Conservation (phyloP, 345 rosid genomes). For the Erodium maritimum region DNA sequence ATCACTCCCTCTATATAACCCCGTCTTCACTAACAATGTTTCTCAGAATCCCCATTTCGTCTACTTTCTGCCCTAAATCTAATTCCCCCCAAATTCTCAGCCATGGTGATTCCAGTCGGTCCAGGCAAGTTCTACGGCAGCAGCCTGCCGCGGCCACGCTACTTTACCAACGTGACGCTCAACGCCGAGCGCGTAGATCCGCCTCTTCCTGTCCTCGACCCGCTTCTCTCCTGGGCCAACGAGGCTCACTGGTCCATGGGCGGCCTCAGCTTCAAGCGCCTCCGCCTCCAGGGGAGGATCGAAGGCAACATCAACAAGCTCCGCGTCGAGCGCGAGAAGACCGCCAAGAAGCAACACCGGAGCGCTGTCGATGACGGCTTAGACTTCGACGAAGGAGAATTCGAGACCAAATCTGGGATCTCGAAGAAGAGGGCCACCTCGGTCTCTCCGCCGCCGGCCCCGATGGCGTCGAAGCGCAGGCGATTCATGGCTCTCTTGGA, state of each 20-base stretch:
- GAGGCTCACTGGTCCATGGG: slow-evolving; percentile 99
- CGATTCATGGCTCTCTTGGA: slow-evolving; percentile 9
- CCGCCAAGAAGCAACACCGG: slow-evolving; percentile 1
- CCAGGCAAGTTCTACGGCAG: slow-evolving; percentile 82
- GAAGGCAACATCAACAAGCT: slow-evolving; percentile 61
- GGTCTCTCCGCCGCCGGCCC: slow-evolving; percentile 60
- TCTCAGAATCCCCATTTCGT: too few species aligned
- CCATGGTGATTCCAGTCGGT: slow-evolving; percentile 41
- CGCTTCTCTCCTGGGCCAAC: slow-evolving; percentile 73
- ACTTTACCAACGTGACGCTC: slow-evolving; percentile 40
- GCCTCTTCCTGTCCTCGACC: slow-evolving; percentile 54
- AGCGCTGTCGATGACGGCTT: not conserved
- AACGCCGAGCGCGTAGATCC: slow-evolving; percentile 56
- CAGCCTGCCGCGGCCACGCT: slow-evolving; percentile 83
- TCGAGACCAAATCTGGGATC: not conserved
- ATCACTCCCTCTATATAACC: too few species aligned
- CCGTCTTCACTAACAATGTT: too few species aligned
- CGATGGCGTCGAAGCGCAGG: slow-evolving; percentile 40
- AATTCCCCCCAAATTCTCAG: not conserved
- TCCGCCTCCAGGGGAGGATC: slow-evolving; percentile 82
- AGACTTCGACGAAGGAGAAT: not conserved
- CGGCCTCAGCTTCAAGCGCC: slow-evolving; percentile 69
- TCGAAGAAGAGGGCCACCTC: slow-evolving; percentile 17
- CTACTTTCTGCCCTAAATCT: too few species aligned
- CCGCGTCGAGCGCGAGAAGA: slow-evolving; percentile 35